phyloP scores from a whole-genome alignment of 2,329 filamentous ascomycete species.

The Pseudogymnoascus sp. region DNA sequence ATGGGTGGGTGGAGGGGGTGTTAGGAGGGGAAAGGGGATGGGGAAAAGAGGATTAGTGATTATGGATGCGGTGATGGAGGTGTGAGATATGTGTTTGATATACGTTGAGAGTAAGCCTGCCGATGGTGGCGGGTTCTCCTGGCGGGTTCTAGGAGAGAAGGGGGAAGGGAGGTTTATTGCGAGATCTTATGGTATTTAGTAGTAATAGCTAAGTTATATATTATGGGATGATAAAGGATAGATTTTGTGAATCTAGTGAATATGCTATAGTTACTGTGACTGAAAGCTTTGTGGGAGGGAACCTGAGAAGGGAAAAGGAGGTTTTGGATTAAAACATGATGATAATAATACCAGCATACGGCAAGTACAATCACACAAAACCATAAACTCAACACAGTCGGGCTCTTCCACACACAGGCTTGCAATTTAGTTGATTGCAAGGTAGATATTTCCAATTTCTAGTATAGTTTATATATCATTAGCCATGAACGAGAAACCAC shows the following conservation, averaged over 20 bases:
- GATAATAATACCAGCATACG: too few species aligned
- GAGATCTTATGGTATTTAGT: neutral
- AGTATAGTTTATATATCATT: too few species aligned
- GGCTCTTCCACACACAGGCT: too few species aligned
- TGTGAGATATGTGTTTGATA: neutral
- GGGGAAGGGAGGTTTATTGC: neutral
- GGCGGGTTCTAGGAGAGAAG: neutral
- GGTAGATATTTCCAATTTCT: too few species aligned
- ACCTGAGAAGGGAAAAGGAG: too few species aligned
- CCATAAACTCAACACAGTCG: too few species aligned
- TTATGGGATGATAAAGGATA: neutral
- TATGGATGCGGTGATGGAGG: neutral
- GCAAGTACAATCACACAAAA: too few species aligned
- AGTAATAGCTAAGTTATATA: neutral
- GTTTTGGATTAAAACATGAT: too few species aligned
- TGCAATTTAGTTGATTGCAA: too few species aligned
- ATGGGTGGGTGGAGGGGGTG: neutral
- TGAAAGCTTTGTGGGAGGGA: too few species aligned
- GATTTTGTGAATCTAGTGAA: neutral
- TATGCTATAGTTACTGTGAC: too few species aligned
- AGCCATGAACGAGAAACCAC: too few species aligned
- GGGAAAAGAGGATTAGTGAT: neutral
- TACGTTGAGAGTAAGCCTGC: neutral
- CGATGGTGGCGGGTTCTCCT: neutral
- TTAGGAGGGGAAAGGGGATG: neutral